phyloP scores from a whole-genome alignment of 2,329 filamentous ascomycete genomes.

The Colletotrichum sp. region DNA sequence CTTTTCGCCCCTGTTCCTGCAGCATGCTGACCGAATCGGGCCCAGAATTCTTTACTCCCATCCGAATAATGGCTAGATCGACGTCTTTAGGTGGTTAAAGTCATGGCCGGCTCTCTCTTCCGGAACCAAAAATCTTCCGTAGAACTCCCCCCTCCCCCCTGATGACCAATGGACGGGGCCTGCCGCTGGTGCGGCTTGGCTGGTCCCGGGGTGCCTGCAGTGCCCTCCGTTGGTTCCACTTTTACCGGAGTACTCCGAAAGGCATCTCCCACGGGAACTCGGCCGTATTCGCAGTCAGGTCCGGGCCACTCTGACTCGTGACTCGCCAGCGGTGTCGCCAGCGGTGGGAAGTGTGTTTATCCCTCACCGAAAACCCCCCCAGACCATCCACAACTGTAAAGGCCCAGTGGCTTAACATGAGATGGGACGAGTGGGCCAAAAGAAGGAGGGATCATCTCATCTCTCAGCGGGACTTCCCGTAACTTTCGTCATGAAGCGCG shows the following conservation, averaged over 20 bases:
- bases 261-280: neutral
- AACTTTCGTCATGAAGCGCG: conserved; percentile 11
- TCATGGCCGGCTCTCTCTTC: neutral
- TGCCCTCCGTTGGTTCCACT: neutral
- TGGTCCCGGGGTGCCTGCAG: neutral
- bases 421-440: neutral
- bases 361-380: neutral
- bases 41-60: neutral
- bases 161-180: neutral
- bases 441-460: neutral
- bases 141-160: neutral
- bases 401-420: neutral
- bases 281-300: neutral
- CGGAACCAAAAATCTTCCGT: neutral
- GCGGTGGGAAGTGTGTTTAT: neutral
- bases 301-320: neutral
- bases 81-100: neutral
- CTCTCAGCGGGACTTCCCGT: neutral
- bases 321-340: neutral
- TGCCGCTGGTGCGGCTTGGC: neutral
- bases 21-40: neutral
- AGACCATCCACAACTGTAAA: neutral
- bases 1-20: neutral
- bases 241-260: neutral
- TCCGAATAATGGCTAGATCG: neutral